Evolutionary conservation across 176 grass and related monocot species (phyloP).

Genomic region (Panicum miliaceum): DNA sequence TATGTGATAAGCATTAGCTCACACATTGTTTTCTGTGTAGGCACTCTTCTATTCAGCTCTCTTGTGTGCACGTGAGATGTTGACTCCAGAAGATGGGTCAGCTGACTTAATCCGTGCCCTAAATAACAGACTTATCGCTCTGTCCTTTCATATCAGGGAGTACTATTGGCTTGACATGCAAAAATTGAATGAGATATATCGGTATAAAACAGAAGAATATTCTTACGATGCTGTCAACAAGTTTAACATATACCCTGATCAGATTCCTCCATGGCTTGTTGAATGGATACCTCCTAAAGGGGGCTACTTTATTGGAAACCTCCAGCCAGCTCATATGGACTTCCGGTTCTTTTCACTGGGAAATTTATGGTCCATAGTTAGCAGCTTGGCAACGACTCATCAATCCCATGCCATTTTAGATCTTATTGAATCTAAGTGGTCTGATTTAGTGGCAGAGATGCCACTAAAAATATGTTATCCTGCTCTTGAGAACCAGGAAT

Average conservation of each 20-base stretch:
- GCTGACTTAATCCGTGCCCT: conserved; percentile 84
- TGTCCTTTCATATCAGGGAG: conserved; percentile 90
- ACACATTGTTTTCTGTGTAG: conserved; percentile 48
- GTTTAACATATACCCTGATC: conserved; percentile 97
- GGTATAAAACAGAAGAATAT: conserved; percentile 95
- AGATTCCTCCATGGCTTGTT: conserved; percentile 82
- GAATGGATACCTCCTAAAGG: conserved; percentile 90
- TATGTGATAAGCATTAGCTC: neutral
- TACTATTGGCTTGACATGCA: conserved; percentile 88
- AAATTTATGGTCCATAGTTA: conserved; percentile 88
- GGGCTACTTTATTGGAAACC: conserved; percentile 84
- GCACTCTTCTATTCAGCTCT: conserved; percentile 96
- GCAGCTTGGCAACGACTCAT: conserved; percentile 74
- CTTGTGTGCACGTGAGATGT: conserved; percentile 83
- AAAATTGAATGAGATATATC: conserved; percentile 92
- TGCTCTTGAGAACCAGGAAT: conserved; percentile 84
- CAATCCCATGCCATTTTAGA: conserved; percentile 89
- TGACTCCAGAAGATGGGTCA: conserved; percentile 82
- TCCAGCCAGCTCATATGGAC: conserved; percentile 93
- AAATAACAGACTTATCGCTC: conserved; percentile 83
- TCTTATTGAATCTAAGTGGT: conserved; percentile 83
- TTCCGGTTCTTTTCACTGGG: conserved; percentile 85
- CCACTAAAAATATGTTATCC: conserved; percentile 93
- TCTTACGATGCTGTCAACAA: conserved; percentile 93
- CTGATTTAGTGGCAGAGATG: conserved; percentile 89